A percentile compares a stretch with the other conserved stretches of the same genome.
Evolutionary conservation across 352 stramenopile species (phyloP).

Genomic region (Globisporangium recalcitrans): DNA sequence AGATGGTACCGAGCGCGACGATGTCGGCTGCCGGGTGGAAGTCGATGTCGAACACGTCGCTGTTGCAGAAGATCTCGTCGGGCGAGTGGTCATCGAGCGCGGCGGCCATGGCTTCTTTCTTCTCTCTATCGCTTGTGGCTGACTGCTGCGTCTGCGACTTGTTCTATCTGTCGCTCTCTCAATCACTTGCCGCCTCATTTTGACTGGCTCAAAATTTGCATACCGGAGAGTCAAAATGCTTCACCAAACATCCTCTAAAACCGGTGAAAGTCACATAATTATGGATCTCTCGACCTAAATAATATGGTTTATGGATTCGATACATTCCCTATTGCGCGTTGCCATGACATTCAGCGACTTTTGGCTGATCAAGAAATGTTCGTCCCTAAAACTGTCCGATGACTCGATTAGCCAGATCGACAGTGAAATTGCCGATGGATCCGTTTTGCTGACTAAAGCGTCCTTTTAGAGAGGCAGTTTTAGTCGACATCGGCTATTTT

Average conservation of each 20-base stretch:
- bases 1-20: constrained; percentile 68
- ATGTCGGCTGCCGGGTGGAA: constrained; percentile 76
- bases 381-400: no score
- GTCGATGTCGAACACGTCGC: constrained; percentile 82
- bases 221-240: not conserved
- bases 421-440: no score
- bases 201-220: constrained; percentile 26
- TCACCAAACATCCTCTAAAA: no score
- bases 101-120: constrained; percentile 36
- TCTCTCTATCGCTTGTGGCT: not conserved
- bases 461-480: no score
- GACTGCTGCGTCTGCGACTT: not conserved
- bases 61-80: constrained; percentile 68
- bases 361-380: no score
- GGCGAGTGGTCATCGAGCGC: constrained; percentile 73
- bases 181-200: constrained; percentile 15
- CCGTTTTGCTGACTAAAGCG: no score
- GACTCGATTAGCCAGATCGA: no score
- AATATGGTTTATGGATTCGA: no score
- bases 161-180: not conserved
- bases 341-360: no score
- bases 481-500: no score
- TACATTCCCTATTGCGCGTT: no score
- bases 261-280: not conserved
- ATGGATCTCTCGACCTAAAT: no score